Percentiles rank a stretch among this genome's conserved stretches.
These are phyloP conservation scores for Podosphaera aphanis DNA, from an alignment of 2,329 filamentous ascomycete genomes.

Conservation along the genomic window DNA sequence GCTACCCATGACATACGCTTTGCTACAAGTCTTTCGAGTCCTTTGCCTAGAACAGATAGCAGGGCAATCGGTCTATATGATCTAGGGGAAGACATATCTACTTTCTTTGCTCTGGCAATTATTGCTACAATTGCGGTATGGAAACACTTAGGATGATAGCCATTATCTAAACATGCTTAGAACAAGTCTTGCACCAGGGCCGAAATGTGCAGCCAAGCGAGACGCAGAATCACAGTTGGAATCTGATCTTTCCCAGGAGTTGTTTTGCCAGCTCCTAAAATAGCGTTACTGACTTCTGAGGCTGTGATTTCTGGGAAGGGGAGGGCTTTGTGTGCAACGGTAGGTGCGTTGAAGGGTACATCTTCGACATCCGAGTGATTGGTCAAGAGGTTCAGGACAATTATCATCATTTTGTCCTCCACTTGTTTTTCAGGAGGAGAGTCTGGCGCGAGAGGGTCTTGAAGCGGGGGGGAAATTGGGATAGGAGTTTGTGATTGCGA, in stretches of 20 bases:
- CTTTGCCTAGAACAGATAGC: neutral
- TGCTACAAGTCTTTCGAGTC: neutral
- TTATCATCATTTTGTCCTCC: neutral
- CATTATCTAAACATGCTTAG: neutral
- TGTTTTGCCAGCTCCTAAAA: conserved; percentile 1
- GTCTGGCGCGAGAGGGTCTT: neutral
- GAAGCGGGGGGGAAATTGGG: too few species aligned
- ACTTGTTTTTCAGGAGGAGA: neutral
- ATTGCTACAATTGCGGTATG: neutral
- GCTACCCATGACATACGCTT: neutral
- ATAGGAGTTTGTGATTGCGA: too few species aligned
- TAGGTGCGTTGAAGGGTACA: neutral
- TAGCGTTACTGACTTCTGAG: neutral
- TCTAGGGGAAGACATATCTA: neutral
- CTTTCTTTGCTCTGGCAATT: too few species aligned
- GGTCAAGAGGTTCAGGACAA: neutral
- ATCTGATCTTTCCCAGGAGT: too few species aligned
- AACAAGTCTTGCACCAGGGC: neutral
- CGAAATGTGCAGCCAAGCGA: neutral
- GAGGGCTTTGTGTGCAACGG: neutral
- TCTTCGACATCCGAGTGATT: neutral
- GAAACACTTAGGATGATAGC: neutral
- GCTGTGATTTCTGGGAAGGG: neutral
- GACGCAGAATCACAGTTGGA: neutral
- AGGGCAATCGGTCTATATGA: neutral